phyloP scores from a whole-genome alignment of 148 eudicot species.

The Pouteria glomerata region DNA sequence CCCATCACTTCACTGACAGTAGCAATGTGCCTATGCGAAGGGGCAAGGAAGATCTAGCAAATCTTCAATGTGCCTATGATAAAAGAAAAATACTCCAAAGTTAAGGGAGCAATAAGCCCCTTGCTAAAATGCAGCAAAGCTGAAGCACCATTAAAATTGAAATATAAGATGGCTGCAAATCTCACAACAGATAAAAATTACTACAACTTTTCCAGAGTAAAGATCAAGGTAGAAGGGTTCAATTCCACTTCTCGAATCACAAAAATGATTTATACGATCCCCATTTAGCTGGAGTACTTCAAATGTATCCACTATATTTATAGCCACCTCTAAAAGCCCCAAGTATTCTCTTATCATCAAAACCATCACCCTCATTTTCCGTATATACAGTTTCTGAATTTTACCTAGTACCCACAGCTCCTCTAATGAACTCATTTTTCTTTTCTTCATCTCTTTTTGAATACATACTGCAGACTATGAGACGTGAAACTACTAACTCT shows the following conservation, averaged over 20 bases:
- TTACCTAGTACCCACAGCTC: not conserved
- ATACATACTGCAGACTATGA: not conserved
- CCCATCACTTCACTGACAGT: too few species aligned
- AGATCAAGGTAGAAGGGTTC: slow-evolving; percentile 2
- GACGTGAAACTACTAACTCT: slow-evolving; percentile 28
- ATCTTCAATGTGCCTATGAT: too few species aligned
- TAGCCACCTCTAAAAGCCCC: not conserved
- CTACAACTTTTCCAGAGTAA: not conserved
- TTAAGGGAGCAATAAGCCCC: too few species aligned
- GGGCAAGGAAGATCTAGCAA: too few species aligned
- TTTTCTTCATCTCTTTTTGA: not conserved
- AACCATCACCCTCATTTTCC: not conserved
- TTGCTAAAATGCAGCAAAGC: too few species aligned
- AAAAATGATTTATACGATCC: not conserved
- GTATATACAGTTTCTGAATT: slow-evolving; percentile 5
- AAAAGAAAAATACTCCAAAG: too few species aligned
- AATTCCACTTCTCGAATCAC: not conserved
- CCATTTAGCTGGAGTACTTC: not conserved
- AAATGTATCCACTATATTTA: not conserved
- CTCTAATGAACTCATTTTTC: slow-evolving; percentile 9
- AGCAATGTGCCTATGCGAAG: too few species aligned
- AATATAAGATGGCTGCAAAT: too few species aligned
- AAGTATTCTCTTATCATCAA: not conserved
- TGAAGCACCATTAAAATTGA: too few species aligned
- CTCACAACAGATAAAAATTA: too few species aligned